phyloP scores from a whole-genome alignment of 495 filamentous ascomycete genomes.

The Lasiosphaeria ovina region DNA sequence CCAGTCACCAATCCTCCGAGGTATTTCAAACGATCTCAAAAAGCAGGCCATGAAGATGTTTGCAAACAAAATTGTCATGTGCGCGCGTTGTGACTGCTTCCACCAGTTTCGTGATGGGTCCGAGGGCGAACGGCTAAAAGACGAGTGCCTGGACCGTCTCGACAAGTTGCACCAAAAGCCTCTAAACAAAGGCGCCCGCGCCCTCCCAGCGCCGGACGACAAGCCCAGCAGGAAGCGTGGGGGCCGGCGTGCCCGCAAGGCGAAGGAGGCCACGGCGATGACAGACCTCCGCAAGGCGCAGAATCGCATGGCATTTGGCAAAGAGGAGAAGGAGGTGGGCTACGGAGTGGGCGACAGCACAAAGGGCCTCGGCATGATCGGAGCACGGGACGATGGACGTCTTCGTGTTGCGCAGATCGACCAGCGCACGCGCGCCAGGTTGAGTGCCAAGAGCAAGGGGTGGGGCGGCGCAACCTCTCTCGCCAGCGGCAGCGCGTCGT shows the following conservation, averaged over 20 bases:
- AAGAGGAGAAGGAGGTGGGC: slow-evolving; percentile 91
- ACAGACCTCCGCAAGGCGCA: slow-evolving; percentile 95
- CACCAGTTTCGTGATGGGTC: slow-evolving; percentile 80
- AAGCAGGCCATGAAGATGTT: slow-evolving; percentile 96
- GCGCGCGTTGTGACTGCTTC: slow-evolving; percentile 84
- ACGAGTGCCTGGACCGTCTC: slow-evolving; percentile 80
- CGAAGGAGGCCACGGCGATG: slow-evolving; percentile 96
- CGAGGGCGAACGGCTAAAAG: slow-evolving; percentile 77
- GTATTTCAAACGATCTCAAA: slow-evolving; percentile 81
- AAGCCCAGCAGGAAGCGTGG: slow-evolving; percentile 93
- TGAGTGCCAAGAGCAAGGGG: slow-evolving; percentile 93
- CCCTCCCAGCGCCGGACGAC: slow-evolving; percentile 91
- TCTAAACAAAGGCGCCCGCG: slow-evolving; percentile 82
- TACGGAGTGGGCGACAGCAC: slow-evolving; percentile 87
- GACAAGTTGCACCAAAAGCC: slow-evolving; percentile 94
- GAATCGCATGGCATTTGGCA: slow-evolving; percentile 93
- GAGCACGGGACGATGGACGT: slow-evolving; percentile 79
- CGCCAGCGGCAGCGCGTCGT: slow-evolving; percentile 66
- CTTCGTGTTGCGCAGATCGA: slow-evolving; percentile 88
- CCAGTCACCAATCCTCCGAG: slow-evolving; percentile 80
- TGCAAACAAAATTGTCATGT: slow-evolving; percentile 86
- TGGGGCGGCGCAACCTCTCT: slow-evolving; percentile 80
- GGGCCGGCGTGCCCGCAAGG: slow-evolving; percentile 85
- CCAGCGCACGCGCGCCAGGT: slow-evolving; percentile 84
- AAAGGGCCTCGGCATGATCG: slow-evolving; percentile 91